Evolutionary conservation across 2,329 filamentous ascomycete species (phyloP), one percentile per base, ranked within the genome.

Genomic region (Penicillium sclerotigenum): DNA sequence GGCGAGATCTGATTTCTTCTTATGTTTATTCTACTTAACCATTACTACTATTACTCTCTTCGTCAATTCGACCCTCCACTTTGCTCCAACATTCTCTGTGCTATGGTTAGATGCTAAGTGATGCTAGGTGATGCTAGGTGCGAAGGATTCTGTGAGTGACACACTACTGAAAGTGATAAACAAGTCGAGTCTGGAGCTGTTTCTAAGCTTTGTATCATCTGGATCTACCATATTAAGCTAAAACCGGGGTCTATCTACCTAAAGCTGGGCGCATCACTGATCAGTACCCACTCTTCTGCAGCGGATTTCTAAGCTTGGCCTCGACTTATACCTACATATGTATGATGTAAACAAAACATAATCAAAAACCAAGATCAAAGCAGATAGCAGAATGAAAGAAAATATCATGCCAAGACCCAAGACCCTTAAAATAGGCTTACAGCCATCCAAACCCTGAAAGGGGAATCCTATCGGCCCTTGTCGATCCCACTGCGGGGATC

Each of bases 401-500:
- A 41, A 41, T 20, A 56, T 28, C 16, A 37, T 42, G 52, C 52
- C 52, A 54, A 54, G 52, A 34, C 29, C 26, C 16, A 50, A 31
- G 47, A 45, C 47, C 33, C 26, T 46, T 18, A 46, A 43, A 40
- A 34, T 52, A 52, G 40, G 13, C 38, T 9, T n/a, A 18, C 26
- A 18, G 14, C 11, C 18, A 33, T 24, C 8, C 8, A 43, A 31
- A 31, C 28, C 42, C 29, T 33, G 31, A 11, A 50, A 45, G 33
- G 40, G 26, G 46, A 51, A 45, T 22, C 29, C 2, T n/a, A 56
- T 40, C 53, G 33, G 47, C 53, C 53, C 54, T 56, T 47, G 59
- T 57, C 58, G 59, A 62, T 64, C 59, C 56, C 56, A 47, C 34
- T 63, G 61, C 61, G 61, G 61, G 61, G 61, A 50, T 22, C 11